Base-by-base conservation (phyloP, 495 filamentous ascomycete genomes). In the Aspergillus bridgeri region DNA sequence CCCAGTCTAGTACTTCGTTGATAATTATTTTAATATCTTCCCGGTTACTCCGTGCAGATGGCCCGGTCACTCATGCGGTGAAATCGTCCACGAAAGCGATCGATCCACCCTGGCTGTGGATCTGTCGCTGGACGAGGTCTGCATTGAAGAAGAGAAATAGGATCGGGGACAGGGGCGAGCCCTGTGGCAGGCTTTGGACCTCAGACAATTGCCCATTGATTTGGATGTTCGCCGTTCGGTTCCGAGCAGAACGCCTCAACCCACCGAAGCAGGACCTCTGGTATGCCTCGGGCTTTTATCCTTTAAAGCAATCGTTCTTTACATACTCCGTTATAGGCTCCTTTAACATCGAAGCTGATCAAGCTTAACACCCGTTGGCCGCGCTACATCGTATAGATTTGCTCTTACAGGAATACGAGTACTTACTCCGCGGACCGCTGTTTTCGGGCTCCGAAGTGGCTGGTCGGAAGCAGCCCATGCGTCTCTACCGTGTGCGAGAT, bases 261-360 rank as follows among this genome's bases (percentile, higher is more conserved):
- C 74, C 64, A 76, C 44, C 60, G 53, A 7, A 64, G 54, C 45
- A 75, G 56, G 9, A 19, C 52, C 13, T 64, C 57, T 13, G 65
- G 67, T 51, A 76, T 71, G 22, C 65, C 60, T 64, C 66, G 48
- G 23, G 63, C 61, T 59, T 58, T 63, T 18, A 77, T 57, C 55
- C 69, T 70, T 46, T 69, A 54, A 42, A 72, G 43, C 44, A 74
- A 45, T 60, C 62, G 59, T 59, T 67, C 67, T 51, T 66, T 73
- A 43, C 51, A 65, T 13, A 78, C 71, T 5, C 70, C 59, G 43
- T 77, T 76, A 55, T 75, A 78, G 45, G 69, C 75, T 11, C 73
- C 73, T 59, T 75, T 75, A 18, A 75, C 70, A 64, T 78, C 70
- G 48, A 76, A 76, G 54, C 60, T 70, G 53, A 76, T 64, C 51